phyloP scores from a whole-genome alignment of 2,329 filamentous ascomycete genomes.

The Tolypocladium cylindrosporum region DNA sequence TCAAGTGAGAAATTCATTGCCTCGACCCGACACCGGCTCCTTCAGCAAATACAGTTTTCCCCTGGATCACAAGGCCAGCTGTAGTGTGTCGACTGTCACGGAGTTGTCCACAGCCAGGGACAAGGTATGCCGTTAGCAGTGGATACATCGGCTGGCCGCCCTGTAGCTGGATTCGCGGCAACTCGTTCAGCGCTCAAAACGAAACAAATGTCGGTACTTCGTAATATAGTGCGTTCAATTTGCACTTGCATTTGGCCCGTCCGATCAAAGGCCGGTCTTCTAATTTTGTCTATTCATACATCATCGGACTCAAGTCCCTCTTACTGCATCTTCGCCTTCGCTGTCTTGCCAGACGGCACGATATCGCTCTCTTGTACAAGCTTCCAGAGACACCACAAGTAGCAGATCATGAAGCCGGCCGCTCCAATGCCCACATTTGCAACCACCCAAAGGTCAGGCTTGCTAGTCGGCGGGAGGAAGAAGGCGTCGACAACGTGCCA shows the following conservation, averaged over 20 bases:
- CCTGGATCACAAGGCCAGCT: background rate
- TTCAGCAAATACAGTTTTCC: background rate
- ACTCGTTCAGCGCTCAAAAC: too few species aligned
- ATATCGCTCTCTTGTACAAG: conserved; percentile 50
- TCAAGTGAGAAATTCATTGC: background rate
- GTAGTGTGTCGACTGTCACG: background rate
- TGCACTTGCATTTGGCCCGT: background rate
- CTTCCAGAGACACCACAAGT: conserved; percentile 80
- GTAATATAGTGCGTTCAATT: background rate
- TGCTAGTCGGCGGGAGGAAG: conserved; percentile 56
- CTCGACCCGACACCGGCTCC: too few species aligned
- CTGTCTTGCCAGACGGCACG: conserved; percentile 19
- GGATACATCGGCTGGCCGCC: too few species aligned
- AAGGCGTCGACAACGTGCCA: conserved; percentile 75
- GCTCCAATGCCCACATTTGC: conserved; percentile 81
- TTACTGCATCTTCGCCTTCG: conserved; percentile 26
- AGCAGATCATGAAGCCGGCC: conserved; percentile 76
- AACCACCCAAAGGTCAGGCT: conserved; percentile 93
- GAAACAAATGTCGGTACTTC: too few species aligned
- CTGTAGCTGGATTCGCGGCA: too few species aligned
- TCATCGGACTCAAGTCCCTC: background rate
- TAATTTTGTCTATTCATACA: background rate
- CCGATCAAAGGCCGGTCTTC: background rate
- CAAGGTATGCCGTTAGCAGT: background rate
- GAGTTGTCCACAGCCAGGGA: background rate